Evolutionary conservation across 371 early-diverging fungal genomes (phyloP).

Genomic region (Basidiobolus meristosporus): DNA sequence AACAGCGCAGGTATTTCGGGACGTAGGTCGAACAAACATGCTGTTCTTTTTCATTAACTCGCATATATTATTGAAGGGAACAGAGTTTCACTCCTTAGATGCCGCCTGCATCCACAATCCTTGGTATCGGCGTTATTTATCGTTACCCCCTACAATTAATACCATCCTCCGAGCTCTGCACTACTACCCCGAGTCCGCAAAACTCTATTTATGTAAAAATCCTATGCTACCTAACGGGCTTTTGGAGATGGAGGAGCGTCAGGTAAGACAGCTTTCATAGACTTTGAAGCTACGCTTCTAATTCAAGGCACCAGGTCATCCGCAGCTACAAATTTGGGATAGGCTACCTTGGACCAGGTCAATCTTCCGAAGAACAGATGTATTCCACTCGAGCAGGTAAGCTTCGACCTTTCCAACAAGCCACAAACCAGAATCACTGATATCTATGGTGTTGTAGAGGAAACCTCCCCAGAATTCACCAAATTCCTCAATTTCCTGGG

Average conservation of each 20-base stretch:
- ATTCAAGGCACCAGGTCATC: neutral
- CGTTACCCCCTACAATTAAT: neutral
- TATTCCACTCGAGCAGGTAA: too few species aligned
- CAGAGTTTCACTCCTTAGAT: neutral
- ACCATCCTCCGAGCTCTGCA: neutral
- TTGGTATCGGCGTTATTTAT: neutral
- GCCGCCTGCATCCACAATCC: neutral
- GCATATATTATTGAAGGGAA: neutral
- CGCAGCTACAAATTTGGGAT: conserved; percentile 1
- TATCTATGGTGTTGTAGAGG: neutral
- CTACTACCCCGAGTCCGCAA: neutral
- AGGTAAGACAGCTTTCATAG: neutral
- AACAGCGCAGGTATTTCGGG: too few species aligned
- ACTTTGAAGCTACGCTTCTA: neutral
- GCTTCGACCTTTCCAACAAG: too few species aligned
- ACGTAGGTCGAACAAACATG: too few species aligned
- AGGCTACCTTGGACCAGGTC: neutral
- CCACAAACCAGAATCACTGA: too few species aligned
- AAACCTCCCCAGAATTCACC: neutral
- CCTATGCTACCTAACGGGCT: neutral
- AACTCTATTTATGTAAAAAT: neutral
- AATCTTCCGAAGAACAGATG: neutral
- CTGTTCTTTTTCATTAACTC: too few species aligned
- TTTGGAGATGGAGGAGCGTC: neutral
- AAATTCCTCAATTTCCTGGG: neutral